Evolutionary conservation across 805 yeast species (phyloP), one percentile per base, ranked within the genome.

Genomic region (Yamadazyma takamatsuzukensis): DNA sequence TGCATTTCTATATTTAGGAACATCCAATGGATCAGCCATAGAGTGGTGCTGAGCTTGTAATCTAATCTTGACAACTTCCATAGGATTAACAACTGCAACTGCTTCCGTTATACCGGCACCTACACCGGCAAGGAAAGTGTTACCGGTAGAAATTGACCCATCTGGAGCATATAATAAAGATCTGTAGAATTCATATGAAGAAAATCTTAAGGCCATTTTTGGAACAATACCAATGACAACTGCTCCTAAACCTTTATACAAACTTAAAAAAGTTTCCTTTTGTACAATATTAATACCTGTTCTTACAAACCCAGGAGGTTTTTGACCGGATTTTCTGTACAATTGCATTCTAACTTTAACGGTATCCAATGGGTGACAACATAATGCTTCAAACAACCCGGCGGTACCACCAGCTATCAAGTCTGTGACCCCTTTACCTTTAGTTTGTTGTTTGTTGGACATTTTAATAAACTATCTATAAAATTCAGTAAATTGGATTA

Each of bases 91-190:
- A 37, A 90, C 90, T 39, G 83, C 63, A 36, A 93, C 89, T 2
- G 97, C 96, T 64, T 90, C 98, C 30, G 96, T 86, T 55, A 86
- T 70, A 66, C 98, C 98, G 13, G 98, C 97, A 59, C 95, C 89
- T 16, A 90, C 93, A 64, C 98, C 98, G 27, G 97, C 89, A 32
- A 84, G 45, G 55, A 90, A 90, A 8, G 89, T 85, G 48, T 78
- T 74, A 29, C 76, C 74, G 4, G 96, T 83, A 25, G 83, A 56
- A 34, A 87, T 79, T 9, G 68, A 62, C 16, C 87, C 83, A 33
- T 84, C 76, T 32, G 70, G 70, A 38, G 78, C 75, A 22, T 76
- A 74, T 43, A 90, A 70, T 37, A 77, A 58, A 9, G 79, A 70
- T 62, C 94, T 80, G 69, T 83, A 86, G 52, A 79, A 81, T 64